Evolutionary conservation across 2,329 filamentous ascomycete genomes (phyloP), one percentile per base, ranked within the genome.

Genomic region (Sordariomycetes sp.): DNA sequence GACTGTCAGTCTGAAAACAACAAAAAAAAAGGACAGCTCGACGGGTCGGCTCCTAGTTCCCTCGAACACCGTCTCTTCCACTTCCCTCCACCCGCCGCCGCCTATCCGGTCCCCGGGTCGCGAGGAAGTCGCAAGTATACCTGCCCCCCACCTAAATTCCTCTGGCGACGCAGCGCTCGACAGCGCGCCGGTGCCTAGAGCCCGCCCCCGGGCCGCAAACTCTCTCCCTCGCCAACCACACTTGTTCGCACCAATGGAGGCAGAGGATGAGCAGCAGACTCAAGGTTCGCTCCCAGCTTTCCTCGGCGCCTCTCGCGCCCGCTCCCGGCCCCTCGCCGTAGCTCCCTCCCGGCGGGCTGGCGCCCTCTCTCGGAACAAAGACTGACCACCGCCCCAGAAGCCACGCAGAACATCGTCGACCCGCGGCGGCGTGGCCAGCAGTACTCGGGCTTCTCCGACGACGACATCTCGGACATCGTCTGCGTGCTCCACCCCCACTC

Each of bases 401-500:
- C 86, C 58, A 95, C 90, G 17, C 90, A 95, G 68, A 84, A 83
- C 67, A 82, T 87, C 65, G 74, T 90, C 62, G 90, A 96, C 68
- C 89, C 90, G 48, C 82, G 90, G 61, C 84, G 90, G 57, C 69
- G 88, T 60, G 90, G 90, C 58, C 79, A 86, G 67, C 87, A 89
- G 69, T 88, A 89, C 67, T 94, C 89, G 48, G 89, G 89, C 58
- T 84, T 96, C 60, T 86, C 81, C 56, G 86, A 91, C 63, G 81
- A 88, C 62, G 91, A 96, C 68, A 81, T 94, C 54, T 82, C 89
- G 60, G 91, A 96, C 70, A 89, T 96, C 63, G 82, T 96, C 62
- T 95, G 90, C 71, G 84, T 96, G 58, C 79, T 97, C 32, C 85
- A 95, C 63, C 91, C 92, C 12, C 82, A 82, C 62, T 89, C 90